These are phyloP conservation scores for Ettlia oleoabundans DNA, from an alignment of 139 green algal species.

Conservation along the genomic window DNA sequence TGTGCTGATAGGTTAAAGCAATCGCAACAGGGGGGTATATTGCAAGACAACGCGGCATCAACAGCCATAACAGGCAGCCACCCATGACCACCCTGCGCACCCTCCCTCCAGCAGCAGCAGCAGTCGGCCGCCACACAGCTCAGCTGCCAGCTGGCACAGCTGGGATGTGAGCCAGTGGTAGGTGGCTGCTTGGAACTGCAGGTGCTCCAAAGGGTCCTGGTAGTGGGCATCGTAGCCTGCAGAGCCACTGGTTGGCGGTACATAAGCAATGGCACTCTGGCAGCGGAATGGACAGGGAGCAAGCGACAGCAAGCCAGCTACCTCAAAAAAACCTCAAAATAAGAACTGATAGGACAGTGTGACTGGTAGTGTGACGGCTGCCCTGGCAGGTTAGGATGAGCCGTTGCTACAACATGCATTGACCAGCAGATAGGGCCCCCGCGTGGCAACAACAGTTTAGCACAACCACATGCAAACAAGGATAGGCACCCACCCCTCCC, in stretches of 20 bases:
- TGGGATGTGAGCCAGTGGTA: constrained; percentile 71
- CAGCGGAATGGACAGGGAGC: too few species aligned
- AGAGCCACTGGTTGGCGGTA: too few species aligned
- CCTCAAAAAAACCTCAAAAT: too few species aligned
- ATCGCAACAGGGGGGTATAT: neutral
- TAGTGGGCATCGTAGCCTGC: constrained; percentile 91
- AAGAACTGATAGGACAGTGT: too few species aligned
- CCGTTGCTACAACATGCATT: too few species aligned
- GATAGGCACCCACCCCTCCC: too few species aligned
- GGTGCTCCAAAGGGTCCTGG: constrained; percentile 82
- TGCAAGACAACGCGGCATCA: neutral
- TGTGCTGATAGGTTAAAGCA: neutral
- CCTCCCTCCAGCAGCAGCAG: constrained; percentile 90
- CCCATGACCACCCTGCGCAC: constrained; percentile 41
- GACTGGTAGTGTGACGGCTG: too few species aligned
- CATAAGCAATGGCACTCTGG: neutral
- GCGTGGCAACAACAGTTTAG: too few species aligned
- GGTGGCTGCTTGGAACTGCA: constrained; percentile 77
- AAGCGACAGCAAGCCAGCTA: too few species aligned
- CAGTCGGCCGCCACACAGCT: constrained; percentile 73
- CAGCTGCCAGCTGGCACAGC: constrained; percentile 51
- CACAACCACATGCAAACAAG: too few species aligned
- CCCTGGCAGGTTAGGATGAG: too few species aligned
- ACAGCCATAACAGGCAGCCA: neutral
- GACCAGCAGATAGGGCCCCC: too few species aligned